Evolutionary conservation across 768 basidiomycete genomes (phyloP), one percentile per base, ranked within the genome.

Genomic region (Suillus luteus): DNA sequence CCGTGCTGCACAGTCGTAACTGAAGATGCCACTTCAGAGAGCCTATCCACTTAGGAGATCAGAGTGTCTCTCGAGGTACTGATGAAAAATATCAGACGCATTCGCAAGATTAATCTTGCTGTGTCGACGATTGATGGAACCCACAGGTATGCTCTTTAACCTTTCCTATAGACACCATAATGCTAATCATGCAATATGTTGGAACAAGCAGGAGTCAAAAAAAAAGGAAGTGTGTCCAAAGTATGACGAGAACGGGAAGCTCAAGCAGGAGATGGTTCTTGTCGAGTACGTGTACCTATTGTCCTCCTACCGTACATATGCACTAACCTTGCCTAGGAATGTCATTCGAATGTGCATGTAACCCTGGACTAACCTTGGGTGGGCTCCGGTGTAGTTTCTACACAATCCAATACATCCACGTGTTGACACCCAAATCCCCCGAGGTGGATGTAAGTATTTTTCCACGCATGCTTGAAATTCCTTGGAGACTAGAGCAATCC

Each of bases 1-100:
- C 78, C 86, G 71, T 93, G 91, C 73, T 91, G 93, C 73, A 94
- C 92, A 10, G 79, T 93, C 66, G 84, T 94, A 55, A 86, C 85
- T 46, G 92, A 94, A 71, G 88, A 88, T 69, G 82, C 77, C 57
- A 80, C 8, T 7, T 4, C 84, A 43, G 93, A 94, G 76, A 83
- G 85, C 22, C 93, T 91, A 7, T 87, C 91, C n/a, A 85, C 86
- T 2, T 84, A 89, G 67, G 95, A 98, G 68, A 84, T 97, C 55
- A 85, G 93, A 66, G 82, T 87, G 64, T 83, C 87, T 98, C 58
- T 98, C 58, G 93, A 99, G 96, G 96, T 62, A 89, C 93, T 24
- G 95, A 98, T 77, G 96, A 99, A 69, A 89, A 96, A 98, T 97
- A 81, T 81, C 96, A 70, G 95, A 98, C 81, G 93, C 95, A 73